phyloP scores from a whole-genome alignment of 495 filamentous ascomycete genomes.

The Apodospora peruviana region DNA sequence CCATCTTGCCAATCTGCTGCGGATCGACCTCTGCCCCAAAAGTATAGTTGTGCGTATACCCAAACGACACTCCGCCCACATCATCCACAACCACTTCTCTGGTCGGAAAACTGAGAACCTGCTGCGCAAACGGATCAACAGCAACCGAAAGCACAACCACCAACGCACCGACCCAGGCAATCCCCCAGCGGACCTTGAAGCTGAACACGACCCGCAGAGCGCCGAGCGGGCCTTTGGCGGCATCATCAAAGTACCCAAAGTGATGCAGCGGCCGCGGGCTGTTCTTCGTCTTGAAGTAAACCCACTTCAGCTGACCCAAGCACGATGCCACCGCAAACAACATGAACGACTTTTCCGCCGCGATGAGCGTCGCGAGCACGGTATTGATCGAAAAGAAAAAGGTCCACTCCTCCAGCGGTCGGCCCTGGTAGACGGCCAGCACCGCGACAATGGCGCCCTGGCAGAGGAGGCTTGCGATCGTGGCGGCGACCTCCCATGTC shows the following conservation, averaged over 20 bases:
- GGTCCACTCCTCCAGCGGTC: neutral
- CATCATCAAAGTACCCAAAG: neutral
- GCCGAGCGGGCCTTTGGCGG: neutral
- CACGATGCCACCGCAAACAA: neutral
- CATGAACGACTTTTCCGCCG: neutral
- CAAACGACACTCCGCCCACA: neutral
- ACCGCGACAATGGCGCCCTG: neutral
- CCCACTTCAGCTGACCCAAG: neutral
- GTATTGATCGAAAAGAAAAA: neutral
- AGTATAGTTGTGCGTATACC: neutral
- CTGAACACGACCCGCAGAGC: neutral
- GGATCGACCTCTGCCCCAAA: neutral
- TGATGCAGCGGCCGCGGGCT: neutral
- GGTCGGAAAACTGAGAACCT: neutral
- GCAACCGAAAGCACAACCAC: neutral
- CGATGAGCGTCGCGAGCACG: neutral
- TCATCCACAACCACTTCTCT: neutral
- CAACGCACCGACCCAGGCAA: neutral
- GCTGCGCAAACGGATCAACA: neutral
- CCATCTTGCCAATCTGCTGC: neutral
- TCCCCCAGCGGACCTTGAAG: neutral
- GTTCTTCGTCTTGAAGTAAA: neutral
- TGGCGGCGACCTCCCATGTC: neutral
- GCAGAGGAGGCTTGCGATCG: neutral
- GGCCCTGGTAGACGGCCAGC: neutral